Percentiles rank a stretch among this genome's conserved stretches.
Evolutionary conservation across 2,329 filamentous ascomycete species (phyloP).

Genomic region (Torrubiellomyces zombiae): DNA sequence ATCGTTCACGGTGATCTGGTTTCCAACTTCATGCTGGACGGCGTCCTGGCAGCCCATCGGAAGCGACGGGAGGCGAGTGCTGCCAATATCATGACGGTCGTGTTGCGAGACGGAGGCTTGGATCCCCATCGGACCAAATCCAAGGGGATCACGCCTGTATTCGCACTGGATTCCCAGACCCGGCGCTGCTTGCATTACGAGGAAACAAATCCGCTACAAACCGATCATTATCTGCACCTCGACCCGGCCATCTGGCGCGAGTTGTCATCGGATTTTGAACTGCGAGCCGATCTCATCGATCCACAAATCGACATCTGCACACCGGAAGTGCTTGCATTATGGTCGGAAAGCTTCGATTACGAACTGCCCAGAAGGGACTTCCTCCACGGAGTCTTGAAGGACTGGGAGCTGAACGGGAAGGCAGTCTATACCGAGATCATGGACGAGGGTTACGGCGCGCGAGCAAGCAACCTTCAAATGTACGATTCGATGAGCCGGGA

Average conservation of each 20-base stretch:
- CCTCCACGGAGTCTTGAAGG: constrained; percentile 81
- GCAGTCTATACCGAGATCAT: constrained; percentile 87
- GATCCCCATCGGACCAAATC: constrained; percentile 59
- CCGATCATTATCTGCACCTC: constrained; percentile 49
- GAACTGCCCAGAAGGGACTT: constrained; percentile 80
- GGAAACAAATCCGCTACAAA: constrained; percentile 58
- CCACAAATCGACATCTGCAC: constrained; percentile 96
- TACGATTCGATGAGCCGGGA: constrained; percentile 84
- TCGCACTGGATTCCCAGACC: constrained; percentile 67
- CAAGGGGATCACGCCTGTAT: constrained; percentile 60
- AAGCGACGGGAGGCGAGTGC: constrained; percentile 69
- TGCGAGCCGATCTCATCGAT: constrained; percentile 79
- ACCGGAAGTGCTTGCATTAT: constrained; percentile 81
- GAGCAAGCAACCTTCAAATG: constrained; percentile 70
- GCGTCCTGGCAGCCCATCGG: constrained; percentile 61
- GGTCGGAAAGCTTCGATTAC: constrained; percentile 97
- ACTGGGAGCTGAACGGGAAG: constrained; percentile 93
- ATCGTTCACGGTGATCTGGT: constrained; percentile 86
- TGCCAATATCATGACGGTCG: constrained; percentile 95
- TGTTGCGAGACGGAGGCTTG: constrained; percentile 62
- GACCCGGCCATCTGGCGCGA: constrained; percentile 65
- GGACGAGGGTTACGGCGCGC: constrained; percentile 66
- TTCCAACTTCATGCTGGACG: constrained; percentile 73
- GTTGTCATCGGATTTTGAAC: constrained; percentile 55
- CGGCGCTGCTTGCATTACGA: constrained; percentile 86